These are phyloP conservation scores for Verticillium alfalfae DNA, from an alignment of 2,329 filamentous ascomycete genomes.

Conservation along the genomic window DNA sequence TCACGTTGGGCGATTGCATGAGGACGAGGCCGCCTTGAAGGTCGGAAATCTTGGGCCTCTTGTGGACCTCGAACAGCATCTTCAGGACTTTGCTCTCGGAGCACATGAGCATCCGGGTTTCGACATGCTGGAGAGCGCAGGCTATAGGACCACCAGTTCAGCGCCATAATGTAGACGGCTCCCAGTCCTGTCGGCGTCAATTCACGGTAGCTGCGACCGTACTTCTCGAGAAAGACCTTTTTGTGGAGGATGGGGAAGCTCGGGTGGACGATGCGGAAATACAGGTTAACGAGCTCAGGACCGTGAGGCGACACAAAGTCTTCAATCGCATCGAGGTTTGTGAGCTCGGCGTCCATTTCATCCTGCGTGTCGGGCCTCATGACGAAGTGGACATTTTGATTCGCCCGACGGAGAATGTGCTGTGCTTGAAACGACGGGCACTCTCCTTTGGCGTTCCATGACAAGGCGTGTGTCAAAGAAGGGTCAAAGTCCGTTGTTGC, in stretches of 20 bases:
- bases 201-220: constrained; percentile 41
- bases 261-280: constrained; percentile 50
- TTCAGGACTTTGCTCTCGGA: constrained; percentile 26
- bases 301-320: constrained; percentile 51
- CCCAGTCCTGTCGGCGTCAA: constrained; percentile 45
- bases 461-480: constrained; percentile 2
- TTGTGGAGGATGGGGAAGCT: constrained; percentile 48
- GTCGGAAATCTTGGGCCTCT: constrained; percentile 34
- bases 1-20: constrained; percentile 26
- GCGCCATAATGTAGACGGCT: constrained; percentile 45
- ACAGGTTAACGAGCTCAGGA: constrained; percentile 50
- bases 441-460: constrained; percentile 6
- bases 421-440: background rate
- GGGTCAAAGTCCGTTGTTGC: constrained; percentile 8
- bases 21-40: constrained; percentile 38
- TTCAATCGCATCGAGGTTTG: constrained; percentile 40
- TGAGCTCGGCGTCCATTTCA: constrained; percentile 17
- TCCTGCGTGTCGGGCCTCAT: constrained; percentile 7
- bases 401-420: constrained; percentile 5
- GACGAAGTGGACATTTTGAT: constrained; percentile 4
- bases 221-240: constrained; percentile 47
- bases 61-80: constrained; percentile 25
- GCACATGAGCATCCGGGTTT: constrained; percentile 30
- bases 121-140: constrained; percentile 30
- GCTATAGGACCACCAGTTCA: constrained; percentile 45